Evolutionary conservation across 2,329 filamentous ascomycete genomes (phyloP), one percentile per base, ranked within the genome.

Genomic region (Cladophialophora chaetospira): DNA sequence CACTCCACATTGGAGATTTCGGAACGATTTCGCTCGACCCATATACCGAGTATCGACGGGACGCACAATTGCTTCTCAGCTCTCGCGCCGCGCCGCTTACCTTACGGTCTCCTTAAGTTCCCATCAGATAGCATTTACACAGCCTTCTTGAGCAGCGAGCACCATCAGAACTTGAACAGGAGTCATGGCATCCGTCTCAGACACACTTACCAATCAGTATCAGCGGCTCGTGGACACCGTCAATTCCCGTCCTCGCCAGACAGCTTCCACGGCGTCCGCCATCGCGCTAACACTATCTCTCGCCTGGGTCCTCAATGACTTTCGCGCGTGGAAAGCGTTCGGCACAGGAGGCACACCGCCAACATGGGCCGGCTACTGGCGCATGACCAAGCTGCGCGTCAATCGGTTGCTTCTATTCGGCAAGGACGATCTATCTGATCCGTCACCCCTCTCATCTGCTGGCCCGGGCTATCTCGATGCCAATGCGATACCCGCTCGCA

Each of bases 291-390:
- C 55, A 2, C 21, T 62, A 5, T 62, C 55, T 9, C 21, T 58
- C 8, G 45, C 54, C 9, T 63, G 61, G 61, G 44, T 63, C n/a
- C 15, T 63, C 19, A 53, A 9, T n/a, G 61, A 63, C 55, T 63
- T 58, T 49, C 35, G 54, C 25, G 57, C 55, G 15, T 63, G 61
- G 61, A 63, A 58, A 40, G 15, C 57, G 9, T 63, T 63, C 35
- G 61, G 61, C 42, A 63, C 61, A n/a, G 61, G 61, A 13, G 61
- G 61, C 31, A 63, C 61, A 9, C 61, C 61, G n/a, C 57, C 61
- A 3, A 63, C 61, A 6, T 63, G 61, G 61, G 51, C 57, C 8
- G 61, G 61, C 1, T 63, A 63, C 58, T 60, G 57, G 61, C 51
- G 61, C 28, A 63, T 63, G 61, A 63, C 61, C 26, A 63, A 63